Percentiles rank a stretch among this genome's conserved stretches.
These are phyloP conservation scores for Geranomyces variabilis DNA, from an alignment of 192 early-diverging fungal genomes.

Conservation along the genomic window DNA sequence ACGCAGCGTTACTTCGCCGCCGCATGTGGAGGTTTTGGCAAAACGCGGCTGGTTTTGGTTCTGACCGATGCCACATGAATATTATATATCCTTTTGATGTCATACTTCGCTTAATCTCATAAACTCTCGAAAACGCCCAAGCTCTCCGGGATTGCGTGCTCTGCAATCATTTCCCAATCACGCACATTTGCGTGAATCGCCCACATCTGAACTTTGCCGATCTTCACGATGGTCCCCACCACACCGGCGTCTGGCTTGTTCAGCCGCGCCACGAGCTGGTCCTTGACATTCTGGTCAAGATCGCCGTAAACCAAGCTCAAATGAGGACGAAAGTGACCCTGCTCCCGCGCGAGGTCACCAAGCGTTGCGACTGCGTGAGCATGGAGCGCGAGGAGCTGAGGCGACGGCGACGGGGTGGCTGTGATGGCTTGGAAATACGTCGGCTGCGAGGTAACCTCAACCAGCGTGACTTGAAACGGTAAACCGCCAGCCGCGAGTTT, in stretches of 20 bases:
- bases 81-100: too few relatives aligned
- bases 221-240: conserved; percentile 10
- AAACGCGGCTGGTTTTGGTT: neutral
- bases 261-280: conserved; percentile 19
- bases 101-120: too few relatives aligned
- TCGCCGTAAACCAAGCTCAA: conserved; percentile 44
- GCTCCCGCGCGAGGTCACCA: neutral
- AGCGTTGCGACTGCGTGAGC: neutral
- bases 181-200: neutral
- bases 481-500: neutral
- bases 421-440: conserved; percentile 45
- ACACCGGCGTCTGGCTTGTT: neutral
- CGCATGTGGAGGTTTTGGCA: neutral
- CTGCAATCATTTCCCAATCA: conserved; percentile 22
- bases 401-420: conserved; percentile 30
- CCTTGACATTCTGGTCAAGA: conserved; percentile 17
- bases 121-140: too few relatives aligned
- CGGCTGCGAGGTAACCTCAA: conserved; percentile 1
- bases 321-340: conserved; percentile 39
- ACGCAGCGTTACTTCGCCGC: neutral
- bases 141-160: neutral
- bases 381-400: conserved; percentile 26
- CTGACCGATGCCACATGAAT: too few relatives aligned
- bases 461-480: neutral
- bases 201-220: conserved; percentile 26